Conservation (phyloP, 1,139 yeast genomes). For the Hansenula anomala region DNA sequence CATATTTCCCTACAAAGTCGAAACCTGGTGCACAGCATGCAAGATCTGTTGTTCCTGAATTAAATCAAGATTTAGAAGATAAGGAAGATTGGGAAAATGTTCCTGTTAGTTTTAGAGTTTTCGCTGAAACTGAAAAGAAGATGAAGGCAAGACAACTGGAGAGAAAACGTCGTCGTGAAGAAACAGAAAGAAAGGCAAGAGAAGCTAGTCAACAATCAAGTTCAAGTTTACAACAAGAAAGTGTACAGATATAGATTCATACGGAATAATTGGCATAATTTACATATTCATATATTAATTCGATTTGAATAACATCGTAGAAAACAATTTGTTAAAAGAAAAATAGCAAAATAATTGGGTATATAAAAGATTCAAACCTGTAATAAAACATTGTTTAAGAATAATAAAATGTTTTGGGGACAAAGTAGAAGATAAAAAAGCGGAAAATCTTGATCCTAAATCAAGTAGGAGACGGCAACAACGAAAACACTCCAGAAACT, state of each 20-base stretch:
- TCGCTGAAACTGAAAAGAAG: constrained; percentile 76
- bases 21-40: constrained; percentile 29
- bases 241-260: too few species aligned
- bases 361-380: too few species aligned
- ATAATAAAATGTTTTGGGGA: too few species aligned
- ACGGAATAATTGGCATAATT: too few species aligned
- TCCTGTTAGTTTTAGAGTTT: constrained; percentile 72
- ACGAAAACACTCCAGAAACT: not conserved
- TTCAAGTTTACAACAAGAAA: constrained; percentile 6
- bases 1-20: constrained; percentile 28
- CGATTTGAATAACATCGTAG: too few species aligned
- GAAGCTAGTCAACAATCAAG: constrained; percentile 24
- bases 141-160: constrained; percentile 38
- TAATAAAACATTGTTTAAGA: too few species aligned
- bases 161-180: constrained; percentile 19
- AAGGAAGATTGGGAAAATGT: constrained; percentile 61
- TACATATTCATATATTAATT: too few species aligned
- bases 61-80: constrained; percentile 20
- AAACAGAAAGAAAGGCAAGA: constrained; percentile 13
- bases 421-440: not conserved
- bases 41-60: constrained; percentile 15
- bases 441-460: not conserved
- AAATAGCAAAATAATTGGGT: too few species aligned
- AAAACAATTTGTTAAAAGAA: too few species aligned
- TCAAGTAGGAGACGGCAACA: not conserved